Conservation (phyloP, 345 rosid species). For the Eucalyptus marginata region DNA sequence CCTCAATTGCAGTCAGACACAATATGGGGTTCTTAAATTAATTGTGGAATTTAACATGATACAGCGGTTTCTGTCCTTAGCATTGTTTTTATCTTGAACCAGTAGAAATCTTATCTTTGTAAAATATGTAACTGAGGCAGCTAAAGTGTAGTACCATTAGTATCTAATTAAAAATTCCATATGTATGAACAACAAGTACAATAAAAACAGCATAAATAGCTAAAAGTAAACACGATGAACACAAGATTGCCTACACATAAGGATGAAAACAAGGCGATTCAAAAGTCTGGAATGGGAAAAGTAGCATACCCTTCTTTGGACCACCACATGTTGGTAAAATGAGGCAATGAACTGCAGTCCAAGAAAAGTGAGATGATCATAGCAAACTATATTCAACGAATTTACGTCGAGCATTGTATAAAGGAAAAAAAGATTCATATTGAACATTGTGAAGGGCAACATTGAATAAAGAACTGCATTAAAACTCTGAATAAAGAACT, state of each 20-base stretch:
- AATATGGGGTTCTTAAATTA: neutral
- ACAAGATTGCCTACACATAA: neutral
- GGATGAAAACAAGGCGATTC: neutral
- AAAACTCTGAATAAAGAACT: neutral
- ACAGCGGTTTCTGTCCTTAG: neutral
- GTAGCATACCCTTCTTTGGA: conserved; percentile 75
- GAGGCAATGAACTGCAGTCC: conserved; percentile 76
- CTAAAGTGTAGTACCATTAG: neutral
- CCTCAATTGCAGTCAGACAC: neutral
- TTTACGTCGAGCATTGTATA: neutral
- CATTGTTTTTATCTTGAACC: neutral
- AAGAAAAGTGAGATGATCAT: neutral
- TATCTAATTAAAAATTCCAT: neutral
- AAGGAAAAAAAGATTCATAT: neutral
- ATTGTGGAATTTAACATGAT: neutral
- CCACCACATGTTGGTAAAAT: conserved; percentile 82
- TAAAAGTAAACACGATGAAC: neutral
- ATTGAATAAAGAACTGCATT: neutral
- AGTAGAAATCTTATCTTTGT: neutral
- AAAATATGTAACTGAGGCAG: neutral
- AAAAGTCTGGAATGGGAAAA: neutral
- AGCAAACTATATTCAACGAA: neutral
- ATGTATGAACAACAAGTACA: neutral
- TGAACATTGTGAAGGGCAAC: neutral
- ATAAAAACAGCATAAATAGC: neutral